phyloP scores from a whole-genome alignment of 2,329 filamentous ascomycete genomes.

The Fusarium buxicola region DNA sequence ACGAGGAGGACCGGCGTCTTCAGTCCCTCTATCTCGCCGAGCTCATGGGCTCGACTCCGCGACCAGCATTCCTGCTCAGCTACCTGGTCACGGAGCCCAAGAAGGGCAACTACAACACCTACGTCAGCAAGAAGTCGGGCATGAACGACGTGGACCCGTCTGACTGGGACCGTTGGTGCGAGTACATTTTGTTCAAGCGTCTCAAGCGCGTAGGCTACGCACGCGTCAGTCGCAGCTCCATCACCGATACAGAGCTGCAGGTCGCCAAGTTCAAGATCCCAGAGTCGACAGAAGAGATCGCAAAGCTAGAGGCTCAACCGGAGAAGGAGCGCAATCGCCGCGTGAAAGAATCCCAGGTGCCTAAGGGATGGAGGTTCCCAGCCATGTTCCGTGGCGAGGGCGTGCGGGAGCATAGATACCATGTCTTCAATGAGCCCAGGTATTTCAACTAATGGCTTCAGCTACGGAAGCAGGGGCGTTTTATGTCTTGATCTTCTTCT shows the following conservation, averaged over 20 bases:
- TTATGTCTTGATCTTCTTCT: conserved; percentile 9
- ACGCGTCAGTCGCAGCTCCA: conserved; percentile 86
- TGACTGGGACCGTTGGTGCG: conserved; percentile 98
- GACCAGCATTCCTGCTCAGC: conserved; percentile 86
- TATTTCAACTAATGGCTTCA: conserved; percentile 64
- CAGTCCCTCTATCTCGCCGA: conserved; percentile 88
- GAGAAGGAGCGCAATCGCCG: conserved; percentile 67
- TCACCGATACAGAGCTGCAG: conserved; percentile 97
- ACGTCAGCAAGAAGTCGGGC: conserved; percentile 84
- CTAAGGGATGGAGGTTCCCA: conserved; percentile 85
- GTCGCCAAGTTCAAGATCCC: conserved; percentile 95
- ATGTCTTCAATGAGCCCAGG: conserved; percentile 93
- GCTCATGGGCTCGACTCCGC: conserved; percentile 84
- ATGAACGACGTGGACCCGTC: conserved; percentile 95
- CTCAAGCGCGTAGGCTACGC: conserved; percentile 90
- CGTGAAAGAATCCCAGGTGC: conserved; percentile 78
- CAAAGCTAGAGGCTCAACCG: conserved; percentile 53
- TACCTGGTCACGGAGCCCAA: conserved; percentile 93
- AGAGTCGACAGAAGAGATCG: conserved; percentile 66
- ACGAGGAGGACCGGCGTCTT: conserved; percentile 87
- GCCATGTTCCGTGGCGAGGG: conserved; percentile 85
- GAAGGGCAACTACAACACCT: conserved; percentile 96
- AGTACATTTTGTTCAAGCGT: conserved; percentile 97
- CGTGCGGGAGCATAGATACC: conserved; percentile 89
- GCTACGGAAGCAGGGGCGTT: conserved; percentile 9